Conservation (phyloP, 805 yeast genomes). For the Pichia membranifaciens region DNA sequence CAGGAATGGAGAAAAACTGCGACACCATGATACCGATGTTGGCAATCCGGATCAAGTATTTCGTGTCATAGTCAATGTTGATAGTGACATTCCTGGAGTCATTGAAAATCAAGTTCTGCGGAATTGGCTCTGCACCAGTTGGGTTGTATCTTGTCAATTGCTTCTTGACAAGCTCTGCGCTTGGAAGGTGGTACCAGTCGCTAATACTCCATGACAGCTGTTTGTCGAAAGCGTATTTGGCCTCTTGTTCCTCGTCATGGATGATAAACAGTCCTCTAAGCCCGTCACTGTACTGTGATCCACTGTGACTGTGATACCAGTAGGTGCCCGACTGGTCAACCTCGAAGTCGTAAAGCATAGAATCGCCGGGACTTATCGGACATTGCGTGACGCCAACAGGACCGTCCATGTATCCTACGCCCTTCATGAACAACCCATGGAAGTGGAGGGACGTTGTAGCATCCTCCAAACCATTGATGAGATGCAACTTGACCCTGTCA, state of each 20-base stretch:
- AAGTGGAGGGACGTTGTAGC: constrained; percentile 60
- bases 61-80: constrained; percentile 50
- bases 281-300: constrained; percentile 76
- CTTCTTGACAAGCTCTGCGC: constrained; percentile 38
- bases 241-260: constrained; percentile 42
- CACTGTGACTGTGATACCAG: constrained; percentile 82
- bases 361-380: constrained; percentile 65
- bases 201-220: constrained; percentile 51
- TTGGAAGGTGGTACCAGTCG: constrained; percentile 59
- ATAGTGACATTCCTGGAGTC: constrained; percentile 56
- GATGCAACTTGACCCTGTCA: constrained; percentile 52
- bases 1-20: constrained; percentile 63
- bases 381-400: constrained; percentile 77
- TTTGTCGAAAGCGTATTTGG: constrained; percentile 57
- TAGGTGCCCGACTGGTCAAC: constrained; percentile 71
- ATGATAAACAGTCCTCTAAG: constrained; percentile 62
- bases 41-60: constrained; percentile 57
- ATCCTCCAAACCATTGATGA: constrained; percentile 54
- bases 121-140: constrained; percentile 81
- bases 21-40: constrained; percentile 72
- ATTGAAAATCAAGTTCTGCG: constrained; percentile 59
- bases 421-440: constrained; percentile 71
- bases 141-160: constrained; percentile 68
- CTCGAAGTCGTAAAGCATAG: constrained; percentile 64
- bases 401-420: constrained; percentile 64